phyloP scores from a whole-genome alignment of 768 basidiomycete species.

The Flagelloscypha sp. region DNA sequence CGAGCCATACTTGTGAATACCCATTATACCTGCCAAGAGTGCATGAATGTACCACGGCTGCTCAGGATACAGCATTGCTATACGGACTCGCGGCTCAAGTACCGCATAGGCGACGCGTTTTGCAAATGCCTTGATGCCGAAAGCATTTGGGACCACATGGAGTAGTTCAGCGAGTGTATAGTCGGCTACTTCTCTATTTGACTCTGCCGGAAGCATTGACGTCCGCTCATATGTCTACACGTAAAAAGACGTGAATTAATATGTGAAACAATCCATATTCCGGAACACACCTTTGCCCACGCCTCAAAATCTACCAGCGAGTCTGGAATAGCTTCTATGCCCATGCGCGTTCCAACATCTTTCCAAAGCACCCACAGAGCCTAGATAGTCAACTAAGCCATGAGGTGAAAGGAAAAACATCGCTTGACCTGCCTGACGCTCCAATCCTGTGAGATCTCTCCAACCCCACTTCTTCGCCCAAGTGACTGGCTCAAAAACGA shows the following conservation, averaged over 20 bases:
- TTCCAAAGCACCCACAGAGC: constrained; percentile 32
- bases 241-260: not conserved
- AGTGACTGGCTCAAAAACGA: constrained; percentile 26
- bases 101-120: constrained; percentile 26
- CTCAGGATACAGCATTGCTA: constrained; percentile 38
- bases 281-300: constrained; percentile 33
- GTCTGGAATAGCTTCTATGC: constrained; percentile 37
- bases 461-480: constrained; percentile 38
- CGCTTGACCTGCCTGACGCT: constrained; percentile 24
- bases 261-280: no score
- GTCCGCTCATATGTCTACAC: constrained; percentile 32
- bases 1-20: constrained; percentile 22
- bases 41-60: constrained; percentile 28
- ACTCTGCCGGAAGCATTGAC: constrained; percentile 33
- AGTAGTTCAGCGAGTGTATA: constrained; percentile 35
- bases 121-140: constrained; percentile 30
- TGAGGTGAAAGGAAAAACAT: not conserved
- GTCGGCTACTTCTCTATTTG: constrained; percentile 30
- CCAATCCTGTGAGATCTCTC: constrained; percentile 35
- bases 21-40: constrained; percentile 17
- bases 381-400: constrained; percentile 11
- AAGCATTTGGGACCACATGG: constrained; percentile 24
- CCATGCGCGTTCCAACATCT: constrained; percentile 40
- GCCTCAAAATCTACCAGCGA: constrained; percentile 25
- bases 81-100: constrained; percentile 35